phyloP scores from a whole-genome alignment of 768 basidiomycete species.

The Pleurotus salmoneostramineus region DNA sequence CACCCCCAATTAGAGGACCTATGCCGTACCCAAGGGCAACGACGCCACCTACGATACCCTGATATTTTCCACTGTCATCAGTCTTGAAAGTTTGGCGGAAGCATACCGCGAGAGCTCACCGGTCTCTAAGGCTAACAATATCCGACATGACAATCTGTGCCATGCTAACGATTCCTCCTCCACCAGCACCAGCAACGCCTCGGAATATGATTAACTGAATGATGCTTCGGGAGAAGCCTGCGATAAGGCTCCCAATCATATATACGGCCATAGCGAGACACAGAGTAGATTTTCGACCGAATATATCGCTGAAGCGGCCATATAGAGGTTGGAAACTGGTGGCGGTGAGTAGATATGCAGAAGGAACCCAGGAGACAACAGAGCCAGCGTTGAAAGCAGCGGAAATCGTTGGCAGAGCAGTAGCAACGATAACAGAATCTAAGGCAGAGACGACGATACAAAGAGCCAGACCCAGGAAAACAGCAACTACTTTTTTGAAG shows the following conservation, averaged over 20 bases:
- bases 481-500: slow-evolving; percentile 54
- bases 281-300: slow-evolving; percentile 60
- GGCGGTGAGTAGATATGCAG: slow-evolving; percentile 65
- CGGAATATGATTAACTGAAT: slow-evolving; percentile 67
- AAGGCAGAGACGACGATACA: slow-evolving; percentile 61
- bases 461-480: slow-evolving; percentile 57
- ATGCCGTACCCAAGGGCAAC: slow-evolving; percentile 59
- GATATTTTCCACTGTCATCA: slow-evolving; percentile 57
- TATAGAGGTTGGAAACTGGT: slow-evolving; percentile 61
- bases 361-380: slow-evolving; percentile 68
- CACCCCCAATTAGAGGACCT: slow-evolving; percentile 68
- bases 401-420: slow-evolving; percentile 71
- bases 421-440: slow-evolving; percentile 73
- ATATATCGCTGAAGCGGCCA: slow-evolving; percentile 64
- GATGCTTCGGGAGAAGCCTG: slow-evolving; percentile 65
- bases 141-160: slow-evolving; percentile 71
- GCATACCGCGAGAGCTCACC: slow-evolving; percentile 28
- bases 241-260: slow-evolving; percentile 59
- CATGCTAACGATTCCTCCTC: slow-evolving; percentile 68
- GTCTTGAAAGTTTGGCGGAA: background rate
- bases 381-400: slow-evolving; percentile 60
- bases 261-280: slow-evolving; percentile 58
- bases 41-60: slow-evolving; percentile 63
- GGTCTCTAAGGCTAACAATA: slow-evolving; percentile 64
- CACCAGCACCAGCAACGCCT: slow-evolving; percentile 66